Percentiles rank a stretch among this genome's conserved stretches.
Conservation (phyloP, 2,329 filamentous ascomycete species). For the Aspergillus luchuensis region DNA sequence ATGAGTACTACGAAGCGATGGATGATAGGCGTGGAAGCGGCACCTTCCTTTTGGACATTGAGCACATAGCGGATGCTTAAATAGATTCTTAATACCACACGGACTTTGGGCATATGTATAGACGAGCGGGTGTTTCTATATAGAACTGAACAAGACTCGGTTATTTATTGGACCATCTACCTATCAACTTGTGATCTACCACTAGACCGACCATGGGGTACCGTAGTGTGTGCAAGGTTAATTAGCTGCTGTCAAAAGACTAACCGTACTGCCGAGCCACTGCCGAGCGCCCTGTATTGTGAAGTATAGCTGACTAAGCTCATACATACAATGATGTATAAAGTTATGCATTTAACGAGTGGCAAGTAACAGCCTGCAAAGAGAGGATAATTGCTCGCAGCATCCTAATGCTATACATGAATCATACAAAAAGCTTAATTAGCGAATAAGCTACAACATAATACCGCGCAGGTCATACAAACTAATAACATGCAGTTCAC, state of each 20-base stretch:
- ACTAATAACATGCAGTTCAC: too few relatives aligned
- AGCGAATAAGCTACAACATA: too few relatives aligned
- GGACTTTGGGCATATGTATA: slow-evolving; percentile 1
- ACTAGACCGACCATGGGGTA: not conserved
- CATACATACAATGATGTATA: not conserved
- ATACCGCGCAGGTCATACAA: too few relatives aligned
- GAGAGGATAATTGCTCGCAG: too few relatives aligned
- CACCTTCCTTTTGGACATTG: not conserved
- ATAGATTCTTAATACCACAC: slow-evolving; percentile 11
- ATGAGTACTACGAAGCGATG: not conserved
- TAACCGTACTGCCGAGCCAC: not conserved
- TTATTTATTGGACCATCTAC: not conserved
- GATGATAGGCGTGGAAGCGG: slow-evolving; percentile 1
- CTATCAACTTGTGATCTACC: not conserved
- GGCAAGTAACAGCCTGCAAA: too few relatives aligned
- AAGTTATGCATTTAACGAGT: too few relatives aligned
- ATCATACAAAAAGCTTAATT: too few relatives aligned
- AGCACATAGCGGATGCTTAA: not conserved
- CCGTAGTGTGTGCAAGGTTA: not conserved
- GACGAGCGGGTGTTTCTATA: not conserved
- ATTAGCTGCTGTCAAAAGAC: not conserved
- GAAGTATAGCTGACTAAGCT: not conserved
- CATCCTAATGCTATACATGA: too few relatives aligned
- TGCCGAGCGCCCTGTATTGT: not conserved
- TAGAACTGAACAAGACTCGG: not conserved